Base-by-base conservation (phyloP, 805 yeast genomes). In the Saccharomyces jurei region DNA sequence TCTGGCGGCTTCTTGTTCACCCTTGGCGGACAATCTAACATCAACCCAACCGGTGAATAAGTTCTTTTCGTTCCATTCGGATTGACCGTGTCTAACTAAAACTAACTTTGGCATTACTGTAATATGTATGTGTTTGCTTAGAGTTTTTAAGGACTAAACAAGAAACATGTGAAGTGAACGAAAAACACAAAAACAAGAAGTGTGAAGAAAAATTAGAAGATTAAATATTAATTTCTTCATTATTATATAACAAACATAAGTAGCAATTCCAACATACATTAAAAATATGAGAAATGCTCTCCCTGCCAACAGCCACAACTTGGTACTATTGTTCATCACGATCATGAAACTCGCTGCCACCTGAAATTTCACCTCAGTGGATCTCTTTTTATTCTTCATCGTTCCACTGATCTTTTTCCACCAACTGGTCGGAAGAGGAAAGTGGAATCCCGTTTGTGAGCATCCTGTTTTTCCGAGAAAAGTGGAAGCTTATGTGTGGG, bases 31-130 rank as follows among this genome's bases (percentile, higher is more conserved):
- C 73, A 91, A 82, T 69, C 81, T 78, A 65, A 89, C 96, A 75
- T 91, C 98, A 60, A 92, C 97, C 98, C 98, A 91, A 71, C 98
- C 98, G 74, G 97, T 91, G 86, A 91, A 91, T 65, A 91, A 81
- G 83, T 91, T 92, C 81, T 89, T 89, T 77, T 89, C 96, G 77
- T 91, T 91, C 98, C 98, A 91, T 76, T 89, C 97, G 78, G 96
- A 88, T 81, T 92, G 96, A 69, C 98, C 98, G 91, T 91, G 98
- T 82, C 98, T 91, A 65, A 92, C 90, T 72, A 91, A 81, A 72
- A 91, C 84, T 75, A 91, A 81, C 76, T 87, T 89, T 69, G 78
- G 77, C 78, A 75, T 74, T 70, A 46, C 52, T 32, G 31, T 28
- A 17, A 41, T 51, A 32, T 49, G 25, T 52, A 41, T 55, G 27